A percentile compares a stretch with the other conserved stretches of the same genome.
Conservation (phyloP, 1,139 yeast genomes). For the Scheffersomyces stambukii region DNA sequence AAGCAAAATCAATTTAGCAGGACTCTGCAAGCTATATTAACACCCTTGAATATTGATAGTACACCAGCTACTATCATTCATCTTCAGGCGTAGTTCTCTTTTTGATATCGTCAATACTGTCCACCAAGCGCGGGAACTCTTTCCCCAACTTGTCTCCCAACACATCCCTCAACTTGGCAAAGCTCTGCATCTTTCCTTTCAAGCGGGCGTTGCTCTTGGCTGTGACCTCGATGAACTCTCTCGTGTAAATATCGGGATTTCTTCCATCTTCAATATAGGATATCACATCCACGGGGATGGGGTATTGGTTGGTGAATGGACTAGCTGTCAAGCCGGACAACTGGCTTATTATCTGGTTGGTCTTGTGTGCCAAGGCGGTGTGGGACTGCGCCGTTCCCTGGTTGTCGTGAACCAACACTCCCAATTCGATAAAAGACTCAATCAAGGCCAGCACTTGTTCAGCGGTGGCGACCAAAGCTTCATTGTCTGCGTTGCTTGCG, state of each 20-base stretch:
- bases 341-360: constrained; percentile 38
- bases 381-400: constrained; percentile 68
- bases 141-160: constrained; percentile 64
- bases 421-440: constrained; percentile 85
- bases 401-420: constrained; percentile 88
- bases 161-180: constrained; percentile 54
- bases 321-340: constrained; percentile 32
- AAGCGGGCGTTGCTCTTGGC: constrained; percentile 83
- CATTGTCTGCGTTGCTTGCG: too few species aligned
- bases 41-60: too few species aligned
- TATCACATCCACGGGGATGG: constrained; percentile 73
- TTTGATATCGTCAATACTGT: constrained; percentile 33
- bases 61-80: too few species aligned
- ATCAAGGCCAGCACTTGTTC: constrained; percentile 65
- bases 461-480: constrained; percentile 47
- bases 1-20: too few species aligned
- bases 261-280: constrained; percentile 92
- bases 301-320: constrained; percentile 32
- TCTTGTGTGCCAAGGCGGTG: constrained; percentile 38
- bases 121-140: constrained; percentile 73
- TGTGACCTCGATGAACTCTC: constrained; percentile 93
- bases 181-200: constrained; percentile 73
- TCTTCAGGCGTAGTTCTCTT: too few species aligned
- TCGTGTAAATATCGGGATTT: constrained; percentile 92
- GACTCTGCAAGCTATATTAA: too few species aligned